phyloP scores from a whole-genome alignment of 2,329 filamentous ascomycete species.

The Raffaelea albimanens region DNA sequence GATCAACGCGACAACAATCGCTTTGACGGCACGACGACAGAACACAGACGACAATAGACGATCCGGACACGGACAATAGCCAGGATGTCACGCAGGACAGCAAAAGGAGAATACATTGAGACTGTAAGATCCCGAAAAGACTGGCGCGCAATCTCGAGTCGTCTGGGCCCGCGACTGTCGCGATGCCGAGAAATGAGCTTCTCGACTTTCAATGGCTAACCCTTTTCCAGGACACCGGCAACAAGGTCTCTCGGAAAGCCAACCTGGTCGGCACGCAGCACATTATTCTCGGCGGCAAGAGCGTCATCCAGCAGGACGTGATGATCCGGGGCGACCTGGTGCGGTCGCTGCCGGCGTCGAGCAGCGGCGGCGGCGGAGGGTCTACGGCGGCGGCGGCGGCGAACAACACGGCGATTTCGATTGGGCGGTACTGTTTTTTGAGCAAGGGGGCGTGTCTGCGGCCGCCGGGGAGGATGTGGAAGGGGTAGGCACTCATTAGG shows the following conservation, averaged over 20 bases:
- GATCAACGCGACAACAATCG: background rate
- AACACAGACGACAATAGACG: no score
- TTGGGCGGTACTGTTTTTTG: slow-evolving; percentile 87
- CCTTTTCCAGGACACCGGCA: slow-evolving; percentile 71
- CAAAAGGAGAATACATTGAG: slow-evolving; percentile 92
- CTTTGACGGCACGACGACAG: background rate
- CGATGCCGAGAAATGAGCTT: no score
- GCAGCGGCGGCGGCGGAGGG: slow-evolving; percentile 25
- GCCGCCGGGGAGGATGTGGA: slow-evolving; percentile 73
- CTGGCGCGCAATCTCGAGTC: background rate
- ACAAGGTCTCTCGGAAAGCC: slow-evolving; percentile 91
- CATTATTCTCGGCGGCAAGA: slow-evolving; percentile 94
- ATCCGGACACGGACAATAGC: no score
- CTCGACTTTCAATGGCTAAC: background rate
- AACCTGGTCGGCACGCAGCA: slow-evolving; percentile 92
- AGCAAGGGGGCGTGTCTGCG: slow-evolving; percentile 68
- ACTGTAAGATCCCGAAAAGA: slow-evolving; percentile 53
- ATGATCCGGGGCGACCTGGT: slow-evolving; percentile 87
- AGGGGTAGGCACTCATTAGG: slow-evolving; percentile 41
- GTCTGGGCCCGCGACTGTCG: no score
- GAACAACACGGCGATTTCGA: slow-evolving; percentile 61
- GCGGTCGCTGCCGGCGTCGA: slow-evolving; percentile 39
- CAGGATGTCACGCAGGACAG: slow-evolving; percentile 64
- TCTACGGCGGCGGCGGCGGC: slow-evolving; percentile 26
- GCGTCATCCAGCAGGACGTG: slow-evolving; percentile 89